Evolutionary conservation across 345 rosid species (phyloP), one percentile per base, ranked within the genome.

Genomic region (Barbarea vulgaris): DNA sequence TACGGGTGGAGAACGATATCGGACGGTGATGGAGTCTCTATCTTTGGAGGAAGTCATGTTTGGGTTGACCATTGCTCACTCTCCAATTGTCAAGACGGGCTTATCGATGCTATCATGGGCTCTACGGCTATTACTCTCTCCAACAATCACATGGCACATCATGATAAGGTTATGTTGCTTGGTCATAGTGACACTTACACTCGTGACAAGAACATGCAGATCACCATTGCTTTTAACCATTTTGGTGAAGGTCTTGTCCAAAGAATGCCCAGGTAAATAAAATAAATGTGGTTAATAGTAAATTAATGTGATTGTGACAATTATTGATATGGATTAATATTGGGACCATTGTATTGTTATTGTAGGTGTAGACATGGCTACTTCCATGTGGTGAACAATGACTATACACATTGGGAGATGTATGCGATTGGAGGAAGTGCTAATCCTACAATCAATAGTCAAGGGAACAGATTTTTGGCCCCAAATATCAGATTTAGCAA

Each of bases 361-460:
- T 76, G 68, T 84, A 88, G 94, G 79, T 91, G 97, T 68, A 83
- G 97, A 69, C 88, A 72, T 74, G 97, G 97, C 8, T 91, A 91
- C 58, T 91, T 91, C 80, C 97, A 91, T 76, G 97, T 88, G 85
- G 97, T 91, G 79, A 91, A 91, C 84, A 91, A 91, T 63, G 92
- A 91, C 84, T 91, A 91, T 51, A 87, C 89, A 27, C 97, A 91
- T 67, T 91, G 97, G 97, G 89, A 91, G 82, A 91, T 91, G 92
- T 91, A 88, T 66, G 97, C 97, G 5, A 85, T 91, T 76, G 97
- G 97, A 42, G 94, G 94, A 6, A 91, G 97, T 70, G 93, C 94
- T 52, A 17, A 46, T 62, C 97, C 97, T 3, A 91, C 97, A 39
- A 91, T 91, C 60, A 91, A 91, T 74, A 91, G 97, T 81, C 97